Evolutionary conservation across 163 green algal species (phyloP).

Genomic region (Chlamydomonas reinhardtii): DNA sequence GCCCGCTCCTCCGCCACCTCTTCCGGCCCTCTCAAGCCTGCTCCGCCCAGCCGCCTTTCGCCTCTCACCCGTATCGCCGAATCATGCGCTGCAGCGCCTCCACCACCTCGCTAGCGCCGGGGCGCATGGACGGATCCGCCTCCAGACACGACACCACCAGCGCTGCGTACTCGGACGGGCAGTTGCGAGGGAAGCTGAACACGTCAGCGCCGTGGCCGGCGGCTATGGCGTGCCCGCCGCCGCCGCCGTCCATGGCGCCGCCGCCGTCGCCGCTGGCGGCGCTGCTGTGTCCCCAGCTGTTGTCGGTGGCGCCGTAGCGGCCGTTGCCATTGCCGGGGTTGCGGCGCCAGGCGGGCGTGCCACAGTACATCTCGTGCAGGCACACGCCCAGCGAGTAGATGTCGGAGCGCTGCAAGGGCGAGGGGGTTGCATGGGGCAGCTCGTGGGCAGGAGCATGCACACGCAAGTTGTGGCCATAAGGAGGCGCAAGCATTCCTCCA

Average conservation of each 20-base stretch:
- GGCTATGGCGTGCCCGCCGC: background rate
- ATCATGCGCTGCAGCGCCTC: constrained; percentile 9
- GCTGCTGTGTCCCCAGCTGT: background rate
- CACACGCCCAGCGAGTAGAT: constrained; percentile 59
- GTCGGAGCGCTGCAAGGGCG: constrained; percentile 7
- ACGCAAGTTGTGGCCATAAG: no score
- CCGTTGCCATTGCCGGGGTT: constrained; percentile 1
- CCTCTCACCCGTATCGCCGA: background rate
- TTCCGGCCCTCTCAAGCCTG: background rate
- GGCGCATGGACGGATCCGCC: background rate
- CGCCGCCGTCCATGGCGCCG: background rate
- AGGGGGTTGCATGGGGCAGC: no score
- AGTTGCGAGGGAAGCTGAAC: constrained; percentile 13
- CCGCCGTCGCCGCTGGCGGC: background rate
- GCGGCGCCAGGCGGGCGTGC: constrained; percentile 43
- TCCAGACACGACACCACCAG: constrained; percentile 25
- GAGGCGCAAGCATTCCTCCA: no score
- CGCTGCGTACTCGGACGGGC: constrained; percentile 2
- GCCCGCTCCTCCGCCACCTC: no score
- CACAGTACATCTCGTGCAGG: constrained; percentile 57
- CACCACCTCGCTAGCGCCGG: background rate
- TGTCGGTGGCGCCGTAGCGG: background rate
- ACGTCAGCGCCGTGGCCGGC: background rate
- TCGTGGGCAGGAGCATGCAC: no score
- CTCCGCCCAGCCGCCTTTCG: background rate